Evolutionary conservation across 495 filamentous ascomycete genomes (phyloP).

Genomic region (Penicillium riverlandense): DNA sequence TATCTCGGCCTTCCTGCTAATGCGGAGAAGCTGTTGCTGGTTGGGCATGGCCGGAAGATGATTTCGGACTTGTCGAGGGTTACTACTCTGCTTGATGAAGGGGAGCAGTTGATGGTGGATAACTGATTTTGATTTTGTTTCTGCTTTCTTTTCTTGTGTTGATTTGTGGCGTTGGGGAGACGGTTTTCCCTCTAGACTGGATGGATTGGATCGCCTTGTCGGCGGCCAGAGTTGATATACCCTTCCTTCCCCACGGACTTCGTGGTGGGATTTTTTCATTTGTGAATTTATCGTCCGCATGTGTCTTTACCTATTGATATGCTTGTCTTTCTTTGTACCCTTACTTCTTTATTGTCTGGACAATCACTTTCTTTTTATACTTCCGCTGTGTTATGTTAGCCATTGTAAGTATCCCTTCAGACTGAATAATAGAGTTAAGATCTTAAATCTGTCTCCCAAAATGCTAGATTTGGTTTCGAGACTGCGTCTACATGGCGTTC

Average conservation of each 20-base stretch:
- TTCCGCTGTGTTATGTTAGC: too few relatives aligned
- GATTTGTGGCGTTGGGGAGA: neutral
- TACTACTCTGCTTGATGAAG: slow-evolving; percentile 82
- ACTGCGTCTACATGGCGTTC: neutral
- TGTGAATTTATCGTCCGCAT: slow-evolving; percentile 3
- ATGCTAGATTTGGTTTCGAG: too few relatives aligned
- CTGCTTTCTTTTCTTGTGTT: slow-evolving; percentile 2
- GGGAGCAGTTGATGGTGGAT: slow-evolving; percentile 83
- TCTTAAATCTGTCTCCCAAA: too few relatives aligned
- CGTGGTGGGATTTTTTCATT: slow-evolving; percentile 1
- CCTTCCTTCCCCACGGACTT: too few relatives aligned
- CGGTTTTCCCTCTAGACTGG: slow-evolving; percentile 4
- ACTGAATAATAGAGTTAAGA: too few relatives aligned
- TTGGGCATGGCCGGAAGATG: slow-evolving; percentile 81
- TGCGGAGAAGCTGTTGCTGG: slow-evolving; percentile 90
- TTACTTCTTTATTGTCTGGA: slow-evolving; percentile 1
- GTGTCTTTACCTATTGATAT: neutral
- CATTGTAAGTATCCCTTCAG: neutral
- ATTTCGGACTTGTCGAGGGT: slow-evolving; percentile 78
- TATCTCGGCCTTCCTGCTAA: slow-evolving; percentile 95
- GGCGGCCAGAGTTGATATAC: too few relatives aligned
- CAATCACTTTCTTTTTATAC: slow-evolving; percentile 8
- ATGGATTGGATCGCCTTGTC: neutral
- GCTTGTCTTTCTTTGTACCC: slow-evolving; percentile 11
- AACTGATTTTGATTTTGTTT: slow-evolving; percentile 17